Evolutionary conservation across 2,329 filamentous ascomycete genomes (phyloP).

Genomic region (Stagonosporopsis cucurbitacearum): DNA sequence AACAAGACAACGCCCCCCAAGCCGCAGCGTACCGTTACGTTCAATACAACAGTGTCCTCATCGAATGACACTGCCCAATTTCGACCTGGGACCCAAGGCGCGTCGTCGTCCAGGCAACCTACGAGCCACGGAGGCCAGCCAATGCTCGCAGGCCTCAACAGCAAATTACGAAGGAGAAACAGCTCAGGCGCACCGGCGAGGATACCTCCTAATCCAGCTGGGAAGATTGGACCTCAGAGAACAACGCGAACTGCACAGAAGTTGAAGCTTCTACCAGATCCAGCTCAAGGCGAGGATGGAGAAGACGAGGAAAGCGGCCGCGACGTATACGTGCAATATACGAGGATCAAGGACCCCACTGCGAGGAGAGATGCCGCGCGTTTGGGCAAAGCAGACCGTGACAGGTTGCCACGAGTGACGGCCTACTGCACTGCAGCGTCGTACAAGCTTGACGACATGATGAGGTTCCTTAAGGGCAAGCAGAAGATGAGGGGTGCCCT

Average conservation of each 20-base stretch:
- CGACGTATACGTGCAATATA: constrained; percentile 98
- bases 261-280: constrained; percentile 93
- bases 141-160: constrained; percentile 78
- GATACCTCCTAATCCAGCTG: constrained; percentile 50
- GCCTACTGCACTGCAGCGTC: constrained; percentile 95
- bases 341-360: constrained; percentile 94
- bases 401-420: constrained; percentile 85
- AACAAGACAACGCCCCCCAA: constrained; percentile 36
- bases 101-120: constrained; percentile 36
- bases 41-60: constrained; percentile 68
- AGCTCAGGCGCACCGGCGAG: constrained; percentile 72
- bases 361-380: constrained; percentile 90
- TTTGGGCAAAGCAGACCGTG: constrained; percentile 90
- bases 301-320: constrained; percentile 87
- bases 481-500: constrained; percentile 77
- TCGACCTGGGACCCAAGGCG: constrained; percentile 37
- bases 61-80: constrained; percentile 49
- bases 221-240: constrained; percentile 90
- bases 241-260: constrained; percentile 97
- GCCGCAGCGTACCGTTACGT: constrained; percentile 72
- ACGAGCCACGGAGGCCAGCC: constrained; percentile 51
- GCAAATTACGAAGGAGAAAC: constrained; percentile 83
- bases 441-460: constrained; percentile 87
- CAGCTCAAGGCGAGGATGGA: constrained; percentile 77
- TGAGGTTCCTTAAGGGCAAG: constrained; percentile 88